Evolutionary conservation across 805 yeast genomes (phyloP).

Genomic region (Clavispora vitiphila): DNA sequence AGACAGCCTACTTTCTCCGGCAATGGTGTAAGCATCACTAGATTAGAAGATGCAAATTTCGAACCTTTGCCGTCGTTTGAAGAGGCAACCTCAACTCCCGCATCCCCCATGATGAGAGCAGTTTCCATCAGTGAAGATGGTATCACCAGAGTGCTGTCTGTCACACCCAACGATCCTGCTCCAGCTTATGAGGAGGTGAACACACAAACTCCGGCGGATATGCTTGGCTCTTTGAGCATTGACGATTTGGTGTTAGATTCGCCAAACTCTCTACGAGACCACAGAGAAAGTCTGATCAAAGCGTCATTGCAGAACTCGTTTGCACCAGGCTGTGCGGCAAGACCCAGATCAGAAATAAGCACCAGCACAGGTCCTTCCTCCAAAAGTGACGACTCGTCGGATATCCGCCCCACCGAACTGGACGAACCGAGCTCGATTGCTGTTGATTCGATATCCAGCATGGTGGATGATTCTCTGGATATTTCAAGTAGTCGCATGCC

Average conservation of each 20-base stretch:
- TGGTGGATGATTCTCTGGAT: neutral
- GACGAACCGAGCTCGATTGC: neutral
- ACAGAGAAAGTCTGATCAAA: constrained; percentile 19
- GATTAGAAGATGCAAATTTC: constrained; percentile 16
- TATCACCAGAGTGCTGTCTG: constrained; percentile 31
- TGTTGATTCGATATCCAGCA: neutral
- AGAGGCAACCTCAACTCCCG: constrained; percentile 52
- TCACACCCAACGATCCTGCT: constrained; percentile 25
- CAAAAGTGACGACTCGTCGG: neutral
- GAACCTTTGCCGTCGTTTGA: constrained; percentile 57
- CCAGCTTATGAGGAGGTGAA: constrained; percentile 23
- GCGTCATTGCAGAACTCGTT: constrained; percentile 30
- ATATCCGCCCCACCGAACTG: neutral
- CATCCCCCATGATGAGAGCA: constrained; percentile 30
- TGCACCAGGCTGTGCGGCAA: constrained; percentile 16
- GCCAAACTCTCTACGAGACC: neutral
- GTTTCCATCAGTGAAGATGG: constrained; percentile 35
- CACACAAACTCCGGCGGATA: neutral
- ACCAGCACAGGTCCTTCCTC: neutral
- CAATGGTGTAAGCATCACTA: constrained; percentile 30
- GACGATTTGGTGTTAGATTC: constrained; percentile 23
- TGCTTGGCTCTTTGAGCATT: constrained; percentile 14
- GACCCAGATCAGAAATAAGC: neutral
- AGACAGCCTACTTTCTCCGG: constrained; percentile 34
- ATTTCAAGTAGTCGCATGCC: constrained; percentile 7